Base-by-base conservation (phyloP, 305 asterid species). In the Nicotiana rustica region DNA sequence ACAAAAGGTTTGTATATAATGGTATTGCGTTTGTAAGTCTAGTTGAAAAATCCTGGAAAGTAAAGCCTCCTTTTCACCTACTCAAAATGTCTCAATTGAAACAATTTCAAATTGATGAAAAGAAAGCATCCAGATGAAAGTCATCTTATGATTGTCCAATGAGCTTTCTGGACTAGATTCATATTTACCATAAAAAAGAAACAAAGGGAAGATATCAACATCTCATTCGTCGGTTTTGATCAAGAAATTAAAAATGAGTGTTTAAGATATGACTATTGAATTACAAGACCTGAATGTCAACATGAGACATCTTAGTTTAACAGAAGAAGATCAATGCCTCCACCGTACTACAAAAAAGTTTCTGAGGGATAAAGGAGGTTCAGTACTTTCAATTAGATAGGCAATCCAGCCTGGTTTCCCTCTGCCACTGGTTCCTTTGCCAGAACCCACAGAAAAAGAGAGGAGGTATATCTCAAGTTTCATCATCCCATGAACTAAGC, bases 11-110 rank as follows among this genome's bases (percentile, higher is more conserved):
- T 71, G 76, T 71, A 61, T 49, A 19, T 57, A 66, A 41, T 57
- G 83, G 55, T 64, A 18, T 57, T 38, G 59, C 21, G 57, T 73
- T 55, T 59, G 41, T 78, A 59, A 14, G 78, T n/a, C 31, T 41
- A 29, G 56, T 78, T 78, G 65, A 65, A 60, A 82, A 38, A 35
- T 57, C 65, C 69, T 83, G 86, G 80, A 78, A 65, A 85, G 78
- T 10, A 79, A 87, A 81, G 80, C 80, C 56, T 79, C 79, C 60
- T 21, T 79, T 83, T 85, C 82, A 57, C 38, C 44, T 25, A 59
- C 69, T 73, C 25, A 73, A 13, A 14, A 47, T 73, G 41, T 21
- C 62, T 47, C 6, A 4, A 73, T 10, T 73, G 62, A 21, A 73
- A 36, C 19, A 70, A 38, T 70, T 18, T 44, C 78, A 70, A 19